Conservation (phyloP, 331 rosid species). For the Malus hybrid region DNA sequence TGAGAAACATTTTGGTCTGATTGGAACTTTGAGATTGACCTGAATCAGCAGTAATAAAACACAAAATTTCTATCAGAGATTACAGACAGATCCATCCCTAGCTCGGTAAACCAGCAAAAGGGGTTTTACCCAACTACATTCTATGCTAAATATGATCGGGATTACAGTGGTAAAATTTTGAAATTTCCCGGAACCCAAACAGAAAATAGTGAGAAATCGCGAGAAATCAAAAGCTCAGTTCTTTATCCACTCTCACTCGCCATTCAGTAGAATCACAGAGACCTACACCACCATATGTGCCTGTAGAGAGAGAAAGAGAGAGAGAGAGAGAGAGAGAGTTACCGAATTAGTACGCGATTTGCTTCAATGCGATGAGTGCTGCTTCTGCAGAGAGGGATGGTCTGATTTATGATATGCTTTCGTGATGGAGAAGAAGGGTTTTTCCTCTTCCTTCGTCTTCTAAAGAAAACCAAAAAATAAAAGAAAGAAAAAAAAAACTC, state of each 20-base stretch:
- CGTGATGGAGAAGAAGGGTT: slow-evolving; percentile 22
- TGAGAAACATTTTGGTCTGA: slow-evolving; percentile 56
- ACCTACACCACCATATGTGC: too few species aligned
- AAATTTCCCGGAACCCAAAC: not conserved
- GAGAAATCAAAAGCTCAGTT: not conserved
- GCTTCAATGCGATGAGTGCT: not conserved
- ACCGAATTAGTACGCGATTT: not conserved
- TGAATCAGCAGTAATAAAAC: not conserved
- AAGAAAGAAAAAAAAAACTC: not conserved
- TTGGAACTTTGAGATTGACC: slow-evolving; percentile 8
- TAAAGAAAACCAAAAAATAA: not conserved
- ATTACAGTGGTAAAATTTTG: not conserved
- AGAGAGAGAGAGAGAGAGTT: not conserved
- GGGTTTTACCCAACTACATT: not conserved
- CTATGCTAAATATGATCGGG: not conserved
- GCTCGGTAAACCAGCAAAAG: not conserved
- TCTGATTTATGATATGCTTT: slow-evolving; percentile 1
- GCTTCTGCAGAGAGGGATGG: not conserved
- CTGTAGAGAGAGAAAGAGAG: too few species aligned
- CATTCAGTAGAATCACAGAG: not conserved
- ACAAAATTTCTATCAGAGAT: not conserved
- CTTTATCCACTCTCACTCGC: not conserved
- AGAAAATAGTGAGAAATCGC: not conserved
- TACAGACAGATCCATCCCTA: not conserved
- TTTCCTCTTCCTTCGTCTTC: not conserved